Percentiles rank a stretch among this genome's conserved stretches.
Evolutionary conservation across 192 early-diverging fungal species (phyloP).

Genomic region (Linnemannia elongata): DNA sequence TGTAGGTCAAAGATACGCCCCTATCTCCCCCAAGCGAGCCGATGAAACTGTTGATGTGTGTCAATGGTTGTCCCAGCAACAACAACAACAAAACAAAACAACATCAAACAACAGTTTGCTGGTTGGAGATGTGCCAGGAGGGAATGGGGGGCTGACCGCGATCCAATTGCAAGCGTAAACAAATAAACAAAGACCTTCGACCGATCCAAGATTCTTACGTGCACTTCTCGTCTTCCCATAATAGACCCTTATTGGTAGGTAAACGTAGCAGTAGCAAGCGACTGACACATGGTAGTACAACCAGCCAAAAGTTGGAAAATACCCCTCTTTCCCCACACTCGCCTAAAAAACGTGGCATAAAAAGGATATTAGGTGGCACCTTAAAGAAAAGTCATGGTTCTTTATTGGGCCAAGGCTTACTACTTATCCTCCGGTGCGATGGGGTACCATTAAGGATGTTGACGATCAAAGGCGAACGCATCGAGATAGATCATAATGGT

Average conservation of each 20-base stretch:
- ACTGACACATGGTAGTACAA: neutral
- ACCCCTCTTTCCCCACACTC: too few species aligned
- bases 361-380: too few species aligned
- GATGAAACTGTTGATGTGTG: neutral
- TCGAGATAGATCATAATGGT: too few species aligned
- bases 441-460: too few species aligned
- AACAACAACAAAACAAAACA: too few species aligned
- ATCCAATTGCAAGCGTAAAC: neutral
- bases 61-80: neutral
- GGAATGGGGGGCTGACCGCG: neutral
- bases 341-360: too few species aligned
- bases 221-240: neutral
- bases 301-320: too few species aligned
- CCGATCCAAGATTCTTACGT: neutral
- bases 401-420: too few species aligned
- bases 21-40: neutral
- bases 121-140: neutral
- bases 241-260: neutral
- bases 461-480: too few species aligned
- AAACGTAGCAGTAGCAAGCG: neutral
- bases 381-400: too few species aligned
- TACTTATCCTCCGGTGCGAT: too few species aligned
- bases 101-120: neutral
- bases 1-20: neutral
- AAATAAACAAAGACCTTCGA: slow-evolving; percentile 17